Evolutionary conservation across 345 rosid species (phyloP).

Genomic region (Camelina laxa): DNA sequence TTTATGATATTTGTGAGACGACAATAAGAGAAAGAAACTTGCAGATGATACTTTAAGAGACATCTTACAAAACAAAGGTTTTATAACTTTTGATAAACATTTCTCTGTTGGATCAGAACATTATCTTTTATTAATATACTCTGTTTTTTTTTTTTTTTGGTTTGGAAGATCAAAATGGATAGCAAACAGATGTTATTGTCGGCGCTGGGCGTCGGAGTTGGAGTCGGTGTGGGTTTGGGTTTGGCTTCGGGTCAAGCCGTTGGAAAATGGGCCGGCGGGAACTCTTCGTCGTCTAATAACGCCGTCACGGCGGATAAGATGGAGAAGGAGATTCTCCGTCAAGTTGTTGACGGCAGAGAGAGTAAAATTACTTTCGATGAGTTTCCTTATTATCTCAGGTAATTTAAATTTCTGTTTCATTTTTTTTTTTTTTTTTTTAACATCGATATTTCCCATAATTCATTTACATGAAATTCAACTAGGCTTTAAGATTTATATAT

Average conservation of each 20-base stretch:
- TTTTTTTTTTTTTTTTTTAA: neutral
- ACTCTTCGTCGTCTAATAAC: slow-evolving; percentile 27
- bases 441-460: neutral
- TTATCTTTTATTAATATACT: no score
- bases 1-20: neutral
- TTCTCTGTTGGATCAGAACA: no score
- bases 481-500: neutral
- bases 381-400: slow-evolving; percentile 50
- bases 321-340: slow-evolving; percentile 48
- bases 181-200: slow-evolving; percentile 48
- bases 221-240: slow-evolving; percentile 48
- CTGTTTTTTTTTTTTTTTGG: no score
- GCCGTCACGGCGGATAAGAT: slow-evolving; percentile 48
- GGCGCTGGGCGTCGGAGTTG: slow-evolving; percentile 50
- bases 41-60: neutral
- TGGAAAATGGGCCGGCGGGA: slow-evolving; percentile 42
- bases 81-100: neutral
- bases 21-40: slow-evolving; percentile 18
- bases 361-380: slow-evolving; percentile 46
- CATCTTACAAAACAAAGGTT: slow-evolving; percentile 17
- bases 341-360: slow-evolving; percentile 47
- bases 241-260: slow-evolving; percentile 44
- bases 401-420: neutral
- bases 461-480: neutral
- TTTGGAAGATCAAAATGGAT: slow-evolving; percentile 41